These are phyloP conservation scores for Salix udensis DNA, from an alignment of 345 rosid species.

Conservation along the genomic window DNA sequence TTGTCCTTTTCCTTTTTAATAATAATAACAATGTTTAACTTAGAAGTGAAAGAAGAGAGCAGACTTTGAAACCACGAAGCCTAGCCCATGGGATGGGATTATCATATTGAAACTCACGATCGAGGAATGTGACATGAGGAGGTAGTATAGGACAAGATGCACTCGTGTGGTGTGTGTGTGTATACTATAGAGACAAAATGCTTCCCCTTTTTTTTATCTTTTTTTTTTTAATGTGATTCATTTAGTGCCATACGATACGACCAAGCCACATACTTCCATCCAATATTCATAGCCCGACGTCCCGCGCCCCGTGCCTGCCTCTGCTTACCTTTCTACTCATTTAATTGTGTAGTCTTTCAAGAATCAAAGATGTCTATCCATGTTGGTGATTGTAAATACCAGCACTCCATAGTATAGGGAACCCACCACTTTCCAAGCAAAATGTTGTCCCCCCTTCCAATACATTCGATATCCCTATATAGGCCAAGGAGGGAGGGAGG, in stretches of 20 bases:
- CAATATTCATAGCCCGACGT: background rate
- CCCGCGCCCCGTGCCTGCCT: conserved; percentile 13
- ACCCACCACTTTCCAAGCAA: conserved; percentile 1
- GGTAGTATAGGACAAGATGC: conserved; percentile 19
- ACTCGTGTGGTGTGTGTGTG: conserved; percentile 25
- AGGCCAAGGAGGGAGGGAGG: background rate
- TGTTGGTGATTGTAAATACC: background rate
- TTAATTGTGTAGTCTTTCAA: background rate
- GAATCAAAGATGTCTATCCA: background rate
- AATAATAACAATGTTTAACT: too few species aligned
- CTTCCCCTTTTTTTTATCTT: background rate
- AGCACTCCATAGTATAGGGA: background rate
- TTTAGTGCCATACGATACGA: background rate
- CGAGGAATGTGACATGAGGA: conserved; percentile 7
- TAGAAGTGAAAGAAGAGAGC: too few species aligned
- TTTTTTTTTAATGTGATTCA: background rate
- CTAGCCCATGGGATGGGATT: too few species aligned
- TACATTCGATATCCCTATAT: background rate
- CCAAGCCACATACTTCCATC: background rate
- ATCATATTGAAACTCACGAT: background rate
- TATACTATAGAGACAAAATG: conserved; percentile 8
- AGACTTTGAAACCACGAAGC: too few species aligned
- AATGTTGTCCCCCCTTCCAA: background rate
- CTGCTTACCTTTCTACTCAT: background rate
- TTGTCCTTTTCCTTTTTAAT: background rate